Evolutionary conservation across 1,284 basidiomycete species (phyloP), one percentile per base, ranked within the genome.

Genomic region (Porodaedalea pini): DNA sequence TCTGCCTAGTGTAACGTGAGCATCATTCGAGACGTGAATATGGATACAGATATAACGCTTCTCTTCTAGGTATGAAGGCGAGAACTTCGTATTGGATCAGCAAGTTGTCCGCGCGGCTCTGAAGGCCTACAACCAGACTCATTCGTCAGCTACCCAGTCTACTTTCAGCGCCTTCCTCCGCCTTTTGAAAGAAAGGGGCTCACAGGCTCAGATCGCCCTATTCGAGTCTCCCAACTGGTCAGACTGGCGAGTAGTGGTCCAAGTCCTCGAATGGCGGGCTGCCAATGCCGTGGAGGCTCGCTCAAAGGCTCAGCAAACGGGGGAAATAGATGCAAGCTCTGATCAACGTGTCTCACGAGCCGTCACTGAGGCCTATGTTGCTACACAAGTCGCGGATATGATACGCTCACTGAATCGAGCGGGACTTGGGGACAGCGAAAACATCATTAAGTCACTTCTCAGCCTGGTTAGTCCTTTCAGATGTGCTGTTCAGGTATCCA

Each of bases 31-130:
- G 6, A 13, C 39, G 21, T 47, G 19, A 51, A 17, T 2, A 51
- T n/a, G n/a, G n/a, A n/a, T n/a, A n/a, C n/a, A n/a, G n/a, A n/a
- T n/a, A n/a, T n/a, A n/a, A n/a, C n/a, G n/a, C n/a, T n/a, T n/a
- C n/a, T n/a, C n/a, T n/a, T n/a, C 27, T 47, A 87, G 83, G 1
- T 89, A 81, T 63, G 88, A 90, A 72, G 88, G 88, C 17, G 88
- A 91, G 65, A 90, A 90, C 67, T 90, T 80, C 62, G 83, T 90
- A 6, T 75, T 90, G 1, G 83, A 87, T 62, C 77, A 82, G 48
- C 88, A 91, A 70, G 86, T 88, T 37, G 81, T 86, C 25, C 79
- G 86, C 25, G 81, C 84, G 0, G 85, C 86, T 1, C 68, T 88
- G 17, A 90, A 88, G 64, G 75, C 83, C 0, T 78, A 78, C 65